Evolutionary conservation across 257 asterid genomes (phyloP).

Genomic region (Eustoma russellianum): DNA sequence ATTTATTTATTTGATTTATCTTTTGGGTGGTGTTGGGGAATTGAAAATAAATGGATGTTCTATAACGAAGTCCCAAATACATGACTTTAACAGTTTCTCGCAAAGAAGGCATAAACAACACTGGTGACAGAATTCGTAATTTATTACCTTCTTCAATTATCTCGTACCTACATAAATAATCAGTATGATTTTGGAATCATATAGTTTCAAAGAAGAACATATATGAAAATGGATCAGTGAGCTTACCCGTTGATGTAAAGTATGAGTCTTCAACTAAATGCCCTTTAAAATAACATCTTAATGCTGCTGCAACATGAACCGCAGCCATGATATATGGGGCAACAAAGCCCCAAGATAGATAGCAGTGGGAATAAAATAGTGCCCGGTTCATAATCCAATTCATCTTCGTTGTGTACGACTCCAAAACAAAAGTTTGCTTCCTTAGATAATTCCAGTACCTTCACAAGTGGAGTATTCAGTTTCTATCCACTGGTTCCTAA

Average conservation of each 20-base stretch:
- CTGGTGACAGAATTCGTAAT: neutral
- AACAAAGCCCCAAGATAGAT: slow-evolving; percentile 95
- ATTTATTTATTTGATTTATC: no score
- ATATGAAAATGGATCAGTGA: slow-evolving; percentile 1
- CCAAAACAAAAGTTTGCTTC: slow-evolving; percentile 96
- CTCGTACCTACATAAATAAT: neutral
- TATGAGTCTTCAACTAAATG: slow-evolving; percentile 43
- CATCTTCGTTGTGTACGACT: slow-evolving; percentile 73
- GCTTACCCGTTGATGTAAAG: slow-evolving; percentile 61
- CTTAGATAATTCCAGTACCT: slow-evolving; percentile 99
- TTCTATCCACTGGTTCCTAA: slow-evolving; percentile 12
- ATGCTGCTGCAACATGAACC: slow-evolving; percentile 65
- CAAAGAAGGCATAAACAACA: no score
- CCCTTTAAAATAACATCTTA: slow-evolving; percentile 48
- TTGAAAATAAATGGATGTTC: no score
- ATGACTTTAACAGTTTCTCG: no score
- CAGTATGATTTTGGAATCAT: no score
- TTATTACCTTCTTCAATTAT: no score
- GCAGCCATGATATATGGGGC: slow-evolving; percentile 70
- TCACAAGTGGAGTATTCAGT: slow-evolving; percentile 12
- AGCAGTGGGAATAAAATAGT: slow-evolving; percentile 75
- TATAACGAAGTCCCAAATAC: no score
- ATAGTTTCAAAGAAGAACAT: no score
- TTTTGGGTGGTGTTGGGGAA: no score
- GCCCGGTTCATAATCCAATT: slow-evolving; percentile 97